Evolutionary conservation across 345 rosid genomes (phyloP).

Genomic region (Arabidopsis thaliana): TAIR10.1 NC_003075.7:15001501-15002000

Average conservation of each 20-base stretch:
- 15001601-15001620: background rate
- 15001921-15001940: constrained; percentile 91
- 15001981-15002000: constrained; percentile 89
- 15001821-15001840: background rate
- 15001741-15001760: background rate
- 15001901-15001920: constrained; percentile 86
- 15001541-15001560: constrained; percentile 84
- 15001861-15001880: constrained; percentile 89
- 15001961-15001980: constrained; percentile 80
- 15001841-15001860: constrained; percentile 56
- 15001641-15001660: background rate
- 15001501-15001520: constrained; percentile 79
- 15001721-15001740: background rate
- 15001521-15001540: constrained; percentile 87
- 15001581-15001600: background rate
- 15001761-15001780: background rate
- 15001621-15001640: background rate
- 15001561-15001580: constrained; percentile 57
- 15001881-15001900: constrained; percentile 74
- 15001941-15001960: constrained; percentile 81
- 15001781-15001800: background rate
- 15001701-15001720: background rate
- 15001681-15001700: background rate
- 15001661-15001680: background rate
- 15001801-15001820: background rate